phyloP scores from a whole-genome alignment of 371 early-diverging fungal species.

The Mucor irregularis region DNA sequence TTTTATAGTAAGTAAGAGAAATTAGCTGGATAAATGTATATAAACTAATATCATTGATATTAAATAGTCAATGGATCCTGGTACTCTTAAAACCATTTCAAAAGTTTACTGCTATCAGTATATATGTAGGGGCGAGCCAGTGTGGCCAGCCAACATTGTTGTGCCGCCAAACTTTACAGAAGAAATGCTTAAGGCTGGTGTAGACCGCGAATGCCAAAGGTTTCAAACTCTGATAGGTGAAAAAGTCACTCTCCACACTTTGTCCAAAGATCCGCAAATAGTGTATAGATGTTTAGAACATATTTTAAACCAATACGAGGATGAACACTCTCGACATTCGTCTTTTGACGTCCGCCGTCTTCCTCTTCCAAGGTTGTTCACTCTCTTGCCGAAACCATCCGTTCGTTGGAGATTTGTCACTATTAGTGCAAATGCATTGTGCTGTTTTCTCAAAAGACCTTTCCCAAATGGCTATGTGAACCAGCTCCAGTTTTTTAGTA shows the following conservation, averaged over 20 bases:
- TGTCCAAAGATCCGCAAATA: too few species aligned
- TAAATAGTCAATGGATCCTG: background rate
- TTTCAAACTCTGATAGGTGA: too few species aligned
- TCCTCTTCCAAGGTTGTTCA: background rate
- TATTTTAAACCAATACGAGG: background rate
- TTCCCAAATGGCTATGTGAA: background rate
- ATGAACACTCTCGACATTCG: background rate
- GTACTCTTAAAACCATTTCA: background rate
- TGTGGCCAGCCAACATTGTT: too few species aligned
- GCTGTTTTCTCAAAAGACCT: background rate
- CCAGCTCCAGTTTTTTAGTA: background rate
- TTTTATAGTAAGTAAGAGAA: background rate
- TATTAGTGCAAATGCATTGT: background rate
- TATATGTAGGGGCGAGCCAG: background rate
- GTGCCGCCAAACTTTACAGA: too few species aligned
- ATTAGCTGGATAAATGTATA: background rate
- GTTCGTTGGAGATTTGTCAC: background rate
- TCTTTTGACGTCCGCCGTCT: background rate
- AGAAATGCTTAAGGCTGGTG: too few species aligned
- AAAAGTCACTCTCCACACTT: too few species aligned
- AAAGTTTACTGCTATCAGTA: slow-evolving; percentile 1
- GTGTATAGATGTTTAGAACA: too few species aligned
- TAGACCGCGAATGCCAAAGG: too few species aligned
- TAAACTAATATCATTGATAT: too few species aligned
- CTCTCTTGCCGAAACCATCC: background rate